Base-by-base conservation (phyloP, 1,284 basidiomycete genomes). In the Ceratobasidium sp. region DNA sequence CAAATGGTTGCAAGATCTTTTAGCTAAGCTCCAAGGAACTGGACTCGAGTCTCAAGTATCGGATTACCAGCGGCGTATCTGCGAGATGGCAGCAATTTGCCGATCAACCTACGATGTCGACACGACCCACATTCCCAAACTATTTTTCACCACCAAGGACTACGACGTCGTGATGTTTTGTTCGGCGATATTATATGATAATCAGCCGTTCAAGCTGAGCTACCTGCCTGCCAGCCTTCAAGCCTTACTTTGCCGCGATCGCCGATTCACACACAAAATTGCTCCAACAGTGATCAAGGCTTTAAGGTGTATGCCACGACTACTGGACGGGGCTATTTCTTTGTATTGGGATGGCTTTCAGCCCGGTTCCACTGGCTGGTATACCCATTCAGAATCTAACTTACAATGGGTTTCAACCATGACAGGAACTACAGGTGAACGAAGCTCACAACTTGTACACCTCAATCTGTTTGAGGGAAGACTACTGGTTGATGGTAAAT, bases 51-150 rank as follows among this genome's bases (percentile, higher is more conserved):
- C 28, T 17, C 44, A 66, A 20, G 46, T 68, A 23, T 10, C 61
- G 1, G 38, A 68, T n/a, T 71, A 68, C 44, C 66, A 74, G 65
- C 38, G 33, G 28, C 67, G 62, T 13, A n/a, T 79, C 12, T 80
- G 78, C 59, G 78, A 79, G 46, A 70, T 77, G 54, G 78, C 78
- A 6, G 69, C 76, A 4, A 79, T 79, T 13, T 80, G 79, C 61
- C 78, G 78, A n/a, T 50, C 56, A 28, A 79, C 79, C 3, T 80
- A 75, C 38, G 78, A 80, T 33, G 78, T 80, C 17, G 79, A 77
- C 38, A n/a, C 10, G 15, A 9, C 4, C 20, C 61, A 79, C 40
- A 61, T 73, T 13, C 56, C 13, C 2, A 12, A 40, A 10, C 17
- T 80, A 1, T 42, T 80, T 13, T 26, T 23, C 13, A 66, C 76